A percentile compares a stretch with the other conserved stretches of the same genome.
Evolutionary conservation across 306 rosid species (phyloP).

Genomic region (Prunus persica): DNA sequence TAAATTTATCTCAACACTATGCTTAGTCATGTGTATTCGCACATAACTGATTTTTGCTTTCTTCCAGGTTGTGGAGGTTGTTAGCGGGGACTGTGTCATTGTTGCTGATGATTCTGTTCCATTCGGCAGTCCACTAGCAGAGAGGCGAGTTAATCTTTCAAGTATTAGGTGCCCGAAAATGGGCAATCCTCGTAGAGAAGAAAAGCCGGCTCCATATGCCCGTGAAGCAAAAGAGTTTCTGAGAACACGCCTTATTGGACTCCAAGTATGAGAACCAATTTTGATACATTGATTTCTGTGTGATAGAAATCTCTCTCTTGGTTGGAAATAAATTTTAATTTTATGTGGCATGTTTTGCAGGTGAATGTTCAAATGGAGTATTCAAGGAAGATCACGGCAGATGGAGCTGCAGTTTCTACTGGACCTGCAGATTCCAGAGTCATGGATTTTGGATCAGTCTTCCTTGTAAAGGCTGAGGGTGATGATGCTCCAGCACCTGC

Average conservation of each 20-base stretch:
- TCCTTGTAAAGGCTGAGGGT: slow-evolving; percentile 62
- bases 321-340: not conserved
- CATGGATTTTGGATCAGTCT: slow-evolving; percentile 98
- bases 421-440: slow-evolving; percentile 72
- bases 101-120: slow-evolving; percentile 96
- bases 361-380: slow-evolving; percentile 97
- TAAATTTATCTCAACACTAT: not conserved
- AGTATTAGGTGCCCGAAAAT: slow-evolving; percentile 97
- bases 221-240: slow-evolving; percentile 98
- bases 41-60: slow-evolving; percentile 15
- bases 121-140: slow-evolving; percentile 87
- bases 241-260: slow-evolving; percentile 88
- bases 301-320: slow-evolving; percentile 9
- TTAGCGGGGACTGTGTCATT: slow-evolving; percentile 88
- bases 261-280: slow-evolving; percentile 55
- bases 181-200: slow-evolving; percentile 97
- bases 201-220: slow-evolving; percentile 97
- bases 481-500: slow-evolving; percentile 57
- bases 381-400: slow-evolving; percentile 68
- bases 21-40: not conserved
- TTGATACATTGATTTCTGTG: slow-evolving; percentile 17
- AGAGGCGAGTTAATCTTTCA: slow-evolving; percentile 93
- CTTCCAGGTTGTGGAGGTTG: slow-evolving; percentile 95
- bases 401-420: slow-evolving; percentile 51
- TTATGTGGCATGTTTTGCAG: slow-evolving; percentile 32